Conservation (phyloP, 495 filamentous ascomycete species). For the Penicillium cataractarum region DNA sequence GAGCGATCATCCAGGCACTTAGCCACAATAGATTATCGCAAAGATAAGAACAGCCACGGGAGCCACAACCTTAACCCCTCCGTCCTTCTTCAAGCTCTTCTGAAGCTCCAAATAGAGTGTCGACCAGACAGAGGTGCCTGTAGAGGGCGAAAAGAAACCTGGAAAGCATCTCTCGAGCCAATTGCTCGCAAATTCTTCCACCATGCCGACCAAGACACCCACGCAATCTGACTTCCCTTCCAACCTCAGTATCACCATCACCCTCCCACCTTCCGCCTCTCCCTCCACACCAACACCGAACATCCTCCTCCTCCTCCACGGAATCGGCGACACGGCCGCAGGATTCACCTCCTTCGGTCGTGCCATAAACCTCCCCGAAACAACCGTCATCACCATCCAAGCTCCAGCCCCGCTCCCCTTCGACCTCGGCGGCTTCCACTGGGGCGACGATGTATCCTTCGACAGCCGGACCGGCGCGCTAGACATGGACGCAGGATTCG, state of each 20-base stretch:
- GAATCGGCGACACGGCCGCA: conserved; percentile 75
- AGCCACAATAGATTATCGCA: neutral
- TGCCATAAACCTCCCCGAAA: conserved; percentile 80
- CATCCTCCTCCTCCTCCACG: conserved; percentile 87
- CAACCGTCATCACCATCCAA: conserved; percentile 73
- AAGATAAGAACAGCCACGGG: neutral
- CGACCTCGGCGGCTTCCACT: conserved; percentile 79
- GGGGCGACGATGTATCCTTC: conserved; percentile 87
- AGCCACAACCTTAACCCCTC: conserved; percentile 6
- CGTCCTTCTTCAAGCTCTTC: neutral
- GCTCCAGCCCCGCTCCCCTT: conserved; percentile 75
- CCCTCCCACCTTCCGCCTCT: conserved; percentile 37
- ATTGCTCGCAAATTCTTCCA: too few species aligned
- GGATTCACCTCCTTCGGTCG: conserved; percentile 73
- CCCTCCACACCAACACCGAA: conserved; percentile 54
- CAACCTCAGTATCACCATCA: conserved; percentile 49
- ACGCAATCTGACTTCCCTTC: conserved; percentile 55
- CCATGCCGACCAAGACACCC: conserved; percentile 45
- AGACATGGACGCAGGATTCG: conserved; percentile 81
- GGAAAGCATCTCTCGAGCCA: too few species aligned
- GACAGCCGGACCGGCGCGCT: conserved; percentile 63
- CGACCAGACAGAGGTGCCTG: neutral
- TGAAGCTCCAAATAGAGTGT: neutral
- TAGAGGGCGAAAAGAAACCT: neutral
- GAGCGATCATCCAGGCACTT: neutral